Evolutionary conservation across 441 rosid species (phyloP), one percentile per base, ranked within the genome.

Genomic region (Gossypium davidsonii): DNA sequence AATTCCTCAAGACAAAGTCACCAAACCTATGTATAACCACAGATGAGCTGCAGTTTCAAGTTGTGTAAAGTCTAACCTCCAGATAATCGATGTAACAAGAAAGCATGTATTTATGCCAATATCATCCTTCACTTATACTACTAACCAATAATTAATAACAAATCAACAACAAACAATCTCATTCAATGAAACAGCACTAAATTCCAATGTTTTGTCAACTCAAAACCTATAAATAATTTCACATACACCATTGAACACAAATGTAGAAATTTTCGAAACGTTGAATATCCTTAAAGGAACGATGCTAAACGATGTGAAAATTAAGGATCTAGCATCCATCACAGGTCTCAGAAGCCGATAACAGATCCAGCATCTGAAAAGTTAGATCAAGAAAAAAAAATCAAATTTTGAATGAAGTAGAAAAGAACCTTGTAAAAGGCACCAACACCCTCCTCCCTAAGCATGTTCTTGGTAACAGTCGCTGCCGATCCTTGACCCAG

Each of bases 401-500:
- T 17, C 23, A 46, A 70, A 76, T 66, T 3, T 67, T 66, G 12
- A 63, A 17, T 53, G 4, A 53, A 42, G 21, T 26, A 53, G 2
- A 20, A 3, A 3, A 68, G 67, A 78, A 92, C 99, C 96, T 95
- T 90, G 89, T 95, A 95, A 62, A 92, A 85, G 67, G 97, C 98
- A 71, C 92, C 88, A 37, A 90, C 0, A 48, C 99, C 99, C 77
- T 95, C 99, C 49, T 93, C 89, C 80, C 80, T 90, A 20, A 95
- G 85, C 99, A 95, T 95, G 83, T 10, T 95, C 73, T 76, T 88
- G 51, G 99, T 87, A 72, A 95, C 92, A 70, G 79, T 61, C 2
- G 28, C 91, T 4, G 99, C 99, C 14, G 99, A 90, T 73, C 99
- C 99, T 78, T 95, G 98, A 60, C 99, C 99, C 80, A 95, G 79